phyloP scores from a whole-genome alignment of 1,284 basidiomycete species.

The Grifola frondosa region DNA sequence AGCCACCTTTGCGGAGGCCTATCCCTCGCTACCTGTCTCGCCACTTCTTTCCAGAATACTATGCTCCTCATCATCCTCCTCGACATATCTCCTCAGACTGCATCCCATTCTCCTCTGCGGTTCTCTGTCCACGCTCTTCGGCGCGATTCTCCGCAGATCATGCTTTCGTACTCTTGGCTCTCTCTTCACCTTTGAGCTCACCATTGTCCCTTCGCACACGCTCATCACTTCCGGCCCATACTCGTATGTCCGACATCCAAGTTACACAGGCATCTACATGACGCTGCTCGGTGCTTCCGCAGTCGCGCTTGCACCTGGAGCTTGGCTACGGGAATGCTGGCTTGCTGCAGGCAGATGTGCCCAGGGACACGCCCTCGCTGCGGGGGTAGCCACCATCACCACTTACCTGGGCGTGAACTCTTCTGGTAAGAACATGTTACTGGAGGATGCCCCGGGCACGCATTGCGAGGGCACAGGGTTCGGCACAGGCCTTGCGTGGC shows the following conservation, averaged over 20 bases:
- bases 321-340: slow-evolving; percentile 28
- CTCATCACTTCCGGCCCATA: slow-evolving; percentile 31
- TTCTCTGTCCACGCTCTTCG: slow-evolving; percentile 15
- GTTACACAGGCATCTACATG: slow-evolving; percentile 30
- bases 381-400: too few species aligned
- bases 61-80: background rate
- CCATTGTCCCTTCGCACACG: slow-evolving; percentile 26
- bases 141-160: slow-evolving; percentile 21
- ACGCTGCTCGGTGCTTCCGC: slow-evolving; percentile 26
- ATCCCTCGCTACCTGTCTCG: background rate
- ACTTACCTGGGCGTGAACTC: too few species aligned
- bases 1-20: slow-evolving; percentile 7
- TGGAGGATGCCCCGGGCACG: too few species aligned
- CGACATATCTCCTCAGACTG: slow-evolving; percentile 7
- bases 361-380: too few species aligned
- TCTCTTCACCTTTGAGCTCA: slow-evolving; percentile 32
- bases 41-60: background rate
- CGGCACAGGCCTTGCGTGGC: slow-evolving; percentile 20
- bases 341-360: slow-evolving; percentile 17
- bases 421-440: too few species aligned
- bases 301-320: slow-evolving; percentile 24
- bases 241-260: slow-evolving; percentile 30
- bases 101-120: slow-evolving; percentile 21
- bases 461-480: slow-evolving; percentile 1
- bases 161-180: slow-evolving; percentile 29